Percentiles rank a stretch among this genome's conserved stretches.
Conservation (phyloP, 805 yeast genomes). For the Spathaspora hagerdaliae region DNA sequence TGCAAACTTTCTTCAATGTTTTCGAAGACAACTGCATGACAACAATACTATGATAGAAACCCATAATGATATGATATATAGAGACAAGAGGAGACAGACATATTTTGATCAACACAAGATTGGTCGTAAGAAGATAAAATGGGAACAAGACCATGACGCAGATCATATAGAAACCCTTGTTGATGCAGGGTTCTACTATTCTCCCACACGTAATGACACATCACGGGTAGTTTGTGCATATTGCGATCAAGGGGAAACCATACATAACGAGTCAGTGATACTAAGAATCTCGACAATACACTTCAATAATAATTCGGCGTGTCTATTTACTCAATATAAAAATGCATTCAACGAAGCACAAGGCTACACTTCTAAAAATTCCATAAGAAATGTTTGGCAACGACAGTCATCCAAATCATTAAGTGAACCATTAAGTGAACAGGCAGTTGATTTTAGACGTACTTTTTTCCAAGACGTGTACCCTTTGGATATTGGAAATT, state of each 20-base stretch:
- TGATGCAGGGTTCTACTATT: constrained; percentile 57
- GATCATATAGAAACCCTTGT: constrained; percentile 32
- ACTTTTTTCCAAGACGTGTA: constrained; percentile 34
- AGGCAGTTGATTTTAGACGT: constrained; percentile 28
- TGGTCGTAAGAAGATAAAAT: constrained; percentile 1
- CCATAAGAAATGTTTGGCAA: not conserved
- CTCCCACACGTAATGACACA: constrained; percentile 42
- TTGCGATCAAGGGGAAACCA: constrained; percentile 40
- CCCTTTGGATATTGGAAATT: constrained; percentile 44
- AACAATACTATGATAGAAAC: not conserved
- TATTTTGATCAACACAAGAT: constrained; percentile 17
- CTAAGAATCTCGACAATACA: not conserved
- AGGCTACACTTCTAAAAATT: not conserved
- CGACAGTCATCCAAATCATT: not conserved
- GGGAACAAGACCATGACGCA: constrained; percentile 4
- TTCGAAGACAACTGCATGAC: not conserved
- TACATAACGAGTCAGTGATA: not conserved
- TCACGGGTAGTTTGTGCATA: constrained; percentile 57
- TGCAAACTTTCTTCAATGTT: too few species aligned
- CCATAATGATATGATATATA: constrained; percentile 14
- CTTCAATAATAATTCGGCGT: not conserved
- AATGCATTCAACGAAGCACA: not conserved
- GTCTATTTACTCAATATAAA: not conserved
- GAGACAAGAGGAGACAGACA: constrained; percentile 18
- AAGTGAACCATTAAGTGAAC: constrained; percentile 21